A percentile compares a stretch with the other conserved stretches of the same genome.
Evolutionary conservation across 257 asterid species (phyloP).

Genomic region (Solanum commersonii): DNA sequence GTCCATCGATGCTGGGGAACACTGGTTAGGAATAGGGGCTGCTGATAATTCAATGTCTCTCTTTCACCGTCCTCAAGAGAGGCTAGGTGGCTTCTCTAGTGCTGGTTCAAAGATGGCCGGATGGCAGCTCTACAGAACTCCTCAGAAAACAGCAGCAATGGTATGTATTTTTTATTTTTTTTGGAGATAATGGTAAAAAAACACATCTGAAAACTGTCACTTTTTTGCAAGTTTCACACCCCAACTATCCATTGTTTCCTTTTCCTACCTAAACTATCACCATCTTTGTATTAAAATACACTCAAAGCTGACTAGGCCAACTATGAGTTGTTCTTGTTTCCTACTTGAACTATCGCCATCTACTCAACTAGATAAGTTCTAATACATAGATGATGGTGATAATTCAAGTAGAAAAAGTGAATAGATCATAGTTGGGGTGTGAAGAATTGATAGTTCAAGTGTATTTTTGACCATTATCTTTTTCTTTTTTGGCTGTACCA

Average conservation of each 20-base stretch:
- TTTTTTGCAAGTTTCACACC: background rate
- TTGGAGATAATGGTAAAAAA: background rate
- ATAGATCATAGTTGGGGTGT: background rate
- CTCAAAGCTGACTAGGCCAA: background rate
- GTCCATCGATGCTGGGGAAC: conserved; percentile 85
- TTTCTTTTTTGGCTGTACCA: background rate
- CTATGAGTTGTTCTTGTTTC: background rate
- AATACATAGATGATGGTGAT: background rate
- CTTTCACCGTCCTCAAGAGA: conserved; percentile 92
- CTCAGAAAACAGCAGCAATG: conserved; percentile 78
- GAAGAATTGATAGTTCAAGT: background rate
- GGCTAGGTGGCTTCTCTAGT: conserved; percentile 65
- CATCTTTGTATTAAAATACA: background rate
- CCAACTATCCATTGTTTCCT: background rate
- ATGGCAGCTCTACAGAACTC: conserved; percentile 97
- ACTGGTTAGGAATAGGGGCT: conserved; percentile 96
- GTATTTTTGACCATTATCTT: background rate
- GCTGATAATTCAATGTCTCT: conserved; percentile 99
- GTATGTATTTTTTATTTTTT: conserved; percentile 13
- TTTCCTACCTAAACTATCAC: background rate
- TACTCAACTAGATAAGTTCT: background rate
- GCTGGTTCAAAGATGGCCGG: conserved; percentile 79
- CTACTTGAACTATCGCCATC: background rate
- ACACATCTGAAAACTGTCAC: background rate
- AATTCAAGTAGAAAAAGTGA: background rate